Evolutionary conservation across 1,284 basidiomycete genomes (phyloP), one percentile per base, ranked within the genome.

Genomic region (Apiotrichum domesticum): DNA sequence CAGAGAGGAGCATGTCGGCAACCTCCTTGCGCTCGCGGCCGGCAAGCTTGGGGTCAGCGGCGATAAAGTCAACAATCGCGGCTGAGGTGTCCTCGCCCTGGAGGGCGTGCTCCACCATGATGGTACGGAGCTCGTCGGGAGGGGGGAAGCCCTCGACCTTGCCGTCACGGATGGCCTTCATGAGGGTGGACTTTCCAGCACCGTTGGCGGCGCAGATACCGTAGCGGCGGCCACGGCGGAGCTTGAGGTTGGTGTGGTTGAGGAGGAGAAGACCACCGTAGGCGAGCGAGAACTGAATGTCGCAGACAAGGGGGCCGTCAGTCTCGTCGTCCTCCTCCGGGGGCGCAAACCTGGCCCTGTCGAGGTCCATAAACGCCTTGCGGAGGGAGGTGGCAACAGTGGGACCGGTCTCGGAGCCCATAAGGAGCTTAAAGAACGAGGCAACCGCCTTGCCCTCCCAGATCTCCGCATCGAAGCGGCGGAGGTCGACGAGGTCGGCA

Each of bases 261-360:
- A 98, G 84, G 58, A 98, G 82, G 13, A 98, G 82, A 35, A 98
- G 83, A 62, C 95, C 90, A 68, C 95, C 95, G 74, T 98, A 98
- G 14, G 95, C 96, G 58, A 98, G 83, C 37, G 93, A 97, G 80
- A 98, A 98, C 54, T 93, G 83, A 58, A 82, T 93, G 72, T 98
- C 87, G 75, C 92, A 95, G 48, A 98, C 80, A 51, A 95, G 77
- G 74, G 81, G 80, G 57, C 81, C 81, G 50, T 94, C 90, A 55
- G 95, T 90, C 79, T 96, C 94, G 66, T 93, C 93, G 79, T 95
- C 92, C 79, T 96, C 94, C 76, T 96, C 93, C 66, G 95, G 92
- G 29, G 55, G 74, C 65, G 62, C 74, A 57, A 69, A 77, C 62
- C 75, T 77, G 47, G 72, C 84, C 83, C 87, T 80, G 76, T 95